Base-by-base conservation (phyloP, 1,284 basidiomycete genomes). In the Cryptococcus sp. region DNA sequence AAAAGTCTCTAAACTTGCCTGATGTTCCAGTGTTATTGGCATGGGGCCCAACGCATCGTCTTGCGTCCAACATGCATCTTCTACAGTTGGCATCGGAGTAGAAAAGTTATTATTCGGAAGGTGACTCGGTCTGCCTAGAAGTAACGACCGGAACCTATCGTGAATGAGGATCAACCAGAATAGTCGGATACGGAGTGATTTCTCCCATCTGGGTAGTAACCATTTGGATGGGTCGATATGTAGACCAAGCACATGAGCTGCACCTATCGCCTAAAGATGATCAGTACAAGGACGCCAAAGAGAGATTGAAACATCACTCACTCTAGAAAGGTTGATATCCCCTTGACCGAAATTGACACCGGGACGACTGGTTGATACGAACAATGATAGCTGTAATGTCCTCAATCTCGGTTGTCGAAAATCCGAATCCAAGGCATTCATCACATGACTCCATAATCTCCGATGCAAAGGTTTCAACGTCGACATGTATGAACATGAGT, bases 171-270 rank as follows among this genome's bases (percentile, higher is more conserved):
- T 53, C 3, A 63, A 61, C 73, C 75, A 77, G 68, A 69, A 76
- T 2, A 77, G 54, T 6, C 74, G 57, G 41, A 62, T 72, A 13
- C 75, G 62, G 3, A 74, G 43, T 13, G 56, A 61, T 3, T 63
- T 52, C 55, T 77, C 75, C 75, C 75, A 77, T 14, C 48, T 37
- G 0, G 75, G 75, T 30, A 77, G 52, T 4, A 59, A 58, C 75
- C 75, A 77, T 3, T 66, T 57, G 0, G 68, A 61, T 4, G 67
- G 66, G 36, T 77, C 73, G 3, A 71, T 60, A 52, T 76, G 73
- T 15, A 76, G 63, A 7, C 73, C 73, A 2, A 76, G 61, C 3
- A 76, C 58, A 31, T 72, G 69, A 1, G 70, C 73, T 3, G 69
- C 66, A 2, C 73, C 72, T 7, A 67, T 62, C 1, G 69, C 67